A percentile compares a stretch with the other conserved stretches of the same genome.
These are phyloP conservation scores for Talaromyces amestolkiae DNA, from an alignment of 2,329 filamentous ascomycete species.

Conservation along the genomic window DNA sequence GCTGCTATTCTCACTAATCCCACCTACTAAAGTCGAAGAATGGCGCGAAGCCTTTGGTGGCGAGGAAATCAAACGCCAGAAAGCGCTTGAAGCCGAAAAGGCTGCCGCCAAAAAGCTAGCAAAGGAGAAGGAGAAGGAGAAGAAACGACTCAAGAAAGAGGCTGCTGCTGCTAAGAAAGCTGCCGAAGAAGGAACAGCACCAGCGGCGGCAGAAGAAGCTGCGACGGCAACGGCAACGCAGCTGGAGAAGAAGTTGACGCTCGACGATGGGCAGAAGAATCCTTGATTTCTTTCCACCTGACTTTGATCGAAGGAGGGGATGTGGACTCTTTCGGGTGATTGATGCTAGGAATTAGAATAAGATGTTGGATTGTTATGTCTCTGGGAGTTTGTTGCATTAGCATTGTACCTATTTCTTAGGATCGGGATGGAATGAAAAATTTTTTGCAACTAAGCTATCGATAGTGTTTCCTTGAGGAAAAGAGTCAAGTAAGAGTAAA, in stretches of 20 bases:
- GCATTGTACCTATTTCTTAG: background rate
- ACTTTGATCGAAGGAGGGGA: background rate
- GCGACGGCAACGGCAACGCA: conserved; percentile 10
- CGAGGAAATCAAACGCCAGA: conserved; percentile 65
- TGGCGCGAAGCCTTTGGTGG: conserved; percentile 77
- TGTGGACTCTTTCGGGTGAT: background rate
- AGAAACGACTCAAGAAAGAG: conserved; percentile 47
- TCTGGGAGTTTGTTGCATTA: conserved; percentile 8
- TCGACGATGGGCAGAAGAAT: conserved; percentile 17
- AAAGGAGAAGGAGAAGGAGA: conserved; percentile 45
- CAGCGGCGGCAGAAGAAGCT: conserved; percentile 2
- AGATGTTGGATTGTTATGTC: background rate
- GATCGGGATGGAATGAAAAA: background rate
- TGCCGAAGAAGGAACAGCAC: conserved; percentile 13
- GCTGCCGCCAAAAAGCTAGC: conserved; percentile 40
- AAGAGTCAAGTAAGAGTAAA: no score
- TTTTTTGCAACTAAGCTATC: background rate
- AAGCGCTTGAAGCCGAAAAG: conserved; percentile 58
- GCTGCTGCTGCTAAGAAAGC: conserved; percentile 22
- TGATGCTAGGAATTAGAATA: background rate
- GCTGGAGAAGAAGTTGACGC: conserved; percentile 16
- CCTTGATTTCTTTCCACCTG: conserved; percentile 19
- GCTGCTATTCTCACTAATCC: conserved; percentile 80
- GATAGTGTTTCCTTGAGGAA: background rate
- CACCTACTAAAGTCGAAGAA: conserved; percentile 74